phyloP scores from a whole-genome alignment of 1,284 basidiomycete genomes.

The Pholiota adiposa region DNA sequence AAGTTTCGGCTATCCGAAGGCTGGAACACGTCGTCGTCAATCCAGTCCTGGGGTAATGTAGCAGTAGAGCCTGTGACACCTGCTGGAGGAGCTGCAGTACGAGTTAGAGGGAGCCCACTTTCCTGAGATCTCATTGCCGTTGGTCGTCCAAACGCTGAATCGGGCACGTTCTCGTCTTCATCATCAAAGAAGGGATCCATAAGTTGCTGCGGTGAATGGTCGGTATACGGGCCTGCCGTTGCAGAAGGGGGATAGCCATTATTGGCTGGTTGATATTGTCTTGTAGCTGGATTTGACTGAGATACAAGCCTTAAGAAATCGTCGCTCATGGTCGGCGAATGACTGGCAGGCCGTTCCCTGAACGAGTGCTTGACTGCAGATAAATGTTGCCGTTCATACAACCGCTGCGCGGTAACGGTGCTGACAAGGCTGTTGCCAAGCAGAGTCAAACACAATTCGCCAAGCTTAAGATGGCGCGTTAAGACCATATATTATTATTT shows the following conservation, averaged over 20 bases:
- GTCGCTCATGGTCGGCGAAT: constrained; percentile 55
- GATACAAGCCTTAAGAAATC: constrained; percentile 78
- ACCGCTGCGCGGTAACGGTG: constrained; percentile 6
- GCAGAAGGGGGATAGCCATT: constrained; percentile 61
- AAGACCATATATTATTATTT: too few species aligned
- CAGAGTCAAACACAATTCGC: constrained; percentile 12
- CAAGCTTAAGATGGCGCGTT: neutral
- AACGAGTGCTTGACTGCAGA: constrained; percentile 15
- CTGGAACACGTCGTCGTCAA: constrained; percentile 62
- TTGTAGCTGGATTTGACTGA: constrained; percentile 69
- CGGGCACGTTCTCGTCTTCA: constrained; percentile 68
- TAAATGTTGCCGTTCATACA: constrained; percentile 1
- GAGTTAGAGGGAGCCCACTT: constrained; percentile 65
- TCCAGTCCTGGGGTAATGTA: constrained; percentile 66
- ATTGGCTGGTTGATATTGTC: constrained; percentile 58
- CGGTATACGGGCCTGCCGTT: constrained; percentile 37
- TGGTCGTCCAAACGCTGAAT: constrained; percentile 65
- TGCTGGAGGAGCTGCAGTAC: constrained; percentile 62
- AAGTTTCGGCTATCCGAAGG: constrained; percentile 42
- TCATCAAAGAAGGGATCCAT: constrained; percentile 86
- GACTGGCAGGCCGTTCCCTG: constrained; percentile 21
- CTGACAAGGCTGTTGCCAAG: constrained; percentile 17
- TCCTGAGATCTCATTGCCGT: constrained; percentile 70
- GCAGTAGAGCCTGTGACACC: constrained; percentile 51
- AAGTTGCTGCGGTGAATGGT: constrained; percentile 45